These are phyloP conservation scores for Talaromyces trachyspermus DNA, from an alignment of 495 filamentous ascomycete species.

Conservation along the genomic window DNA sequence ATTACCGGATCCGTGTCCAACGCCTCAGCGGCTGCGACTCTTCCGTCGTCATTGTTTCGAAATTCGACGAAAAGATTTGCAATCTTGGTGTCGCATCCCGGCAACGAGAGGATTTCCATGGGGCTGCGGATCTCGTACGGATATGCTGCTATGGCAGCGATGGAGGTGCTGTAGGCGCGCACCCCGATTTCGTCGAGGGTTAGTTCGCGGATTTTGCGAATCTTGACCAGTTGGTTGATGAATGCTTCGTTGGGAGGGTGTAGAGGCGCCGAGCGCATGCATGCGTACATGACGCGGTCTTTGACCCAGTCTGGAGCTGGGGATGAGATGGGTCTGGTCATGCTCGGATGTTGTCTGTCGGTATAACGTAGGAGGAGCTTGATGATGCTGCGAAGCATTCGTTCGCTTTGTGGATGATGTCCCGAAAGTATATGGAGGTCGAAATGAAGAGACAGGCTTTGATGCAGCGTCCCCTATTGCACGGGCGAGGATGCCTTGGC, in stretches of 20 bases:
- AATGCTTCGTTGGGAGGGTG: conserved; percentile 69
- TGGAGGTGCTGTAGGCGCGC: conserved; percentile 81
- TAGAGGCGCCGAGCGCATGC: conserved; percentile 67
- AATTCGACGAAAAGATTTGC: conserved; percentile 74
- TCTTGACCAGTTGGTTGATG: conserved; percentile 65
- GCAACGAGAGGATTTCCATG: conserved; percentile 61
- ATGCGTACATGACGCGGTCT: conserved; percentile 63
- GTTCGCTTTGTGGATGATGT: conserved; percentile 9
- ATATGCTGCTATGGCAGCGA: conserved; percentile 78
- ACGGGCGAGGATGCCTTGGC: conserved; percentile 40
- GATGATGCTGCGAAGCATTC: conserved; percentile 9
- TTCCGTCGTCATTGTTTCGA: conserved; percentile 45
- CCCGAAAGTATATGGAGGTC: conserved; percentile 6
- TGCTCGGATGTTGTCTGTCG: conserved; percentile 68
- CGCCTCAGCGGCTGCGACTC: conserved; percentile 53
- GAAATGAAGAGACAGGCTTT: conserved; percentile 10
- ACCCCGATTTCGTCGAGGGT: conserved; percentile 70
- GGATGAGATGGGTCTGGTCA: conserved; percentile 41
- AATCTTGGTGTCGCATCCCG: conserved; percentile 77
- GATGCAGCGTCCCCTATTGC: conserved; percentile 42
- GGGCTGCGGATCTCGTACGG: conserved; percentile 50
- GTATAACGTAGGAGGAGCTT: conserved; percentile 39
- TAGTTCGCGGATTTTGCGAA: conserved; percentile 62
- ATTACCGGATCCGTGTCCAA: conserved; percentile 59
- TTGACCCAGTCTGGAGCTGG: conserved; percentile 64